Base-by-base conservation (phyloP, 2,329 filamentous ascomycete species). In the Talaromyces amestolkiae region DNA sequence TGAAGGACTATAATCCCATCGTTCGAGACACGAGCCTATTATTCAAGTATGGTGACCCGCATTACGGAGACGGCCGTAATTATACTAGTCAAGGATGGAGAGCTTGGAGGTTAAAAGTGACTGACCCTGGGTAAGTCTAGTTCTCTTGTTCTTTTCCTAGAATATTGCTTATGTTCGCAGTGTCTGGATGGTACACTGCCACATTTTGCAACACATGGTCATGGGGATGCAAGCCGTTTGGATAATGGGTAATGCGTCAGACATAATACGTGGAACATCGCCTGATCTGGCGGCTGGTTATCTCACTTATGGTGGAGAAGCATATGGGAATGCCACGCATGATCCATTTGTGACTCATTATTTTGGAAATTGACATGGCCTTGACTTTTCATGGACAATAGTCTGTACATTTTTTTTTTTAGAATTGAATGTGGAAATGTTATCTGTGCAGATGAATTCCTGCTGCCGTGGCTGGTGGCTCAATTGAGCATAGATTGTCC, bases 61-160 rank as follows among this genome's bases (percentile, higher is more conserved):
- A 81, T 79, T 0, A 68, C 68, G 0, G 75, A 80, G 3, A 72
- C 77, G 6, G 79, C 79, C 1, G 77, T 80, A 0, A 86, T 56
- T 54, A 47, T n/a, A 61, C 63, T 6, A 45, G n/a, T 39, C 63
- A 65, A 45, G 63, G 87, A 0, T 90, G 87, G 87, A 77, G 87
- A 22, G 86, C 81, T 0, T 89, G 86, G 87, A 78, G 87, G 10
- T 74, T 88, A 0, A 77, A 84, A 3, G 82, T 87, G 0, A 77
- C 75, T 9, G 75, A 82, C 64, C 73, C 82, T 0, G 86, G 86
- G 0, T 65, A 61, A 35, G 63, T 60, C 27, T 11, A 13, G 19
- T 15, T 54, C 7, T 56, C 9, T 7, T 39, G 9, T 27, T 17
- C 4, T 10, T 13, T 22, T n/a, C 5, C 22, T 22, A 22, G 9